phyloP scores from a whole-genome alignment of 257 asterid genomes.

The Scutellaria minor region DNA sequence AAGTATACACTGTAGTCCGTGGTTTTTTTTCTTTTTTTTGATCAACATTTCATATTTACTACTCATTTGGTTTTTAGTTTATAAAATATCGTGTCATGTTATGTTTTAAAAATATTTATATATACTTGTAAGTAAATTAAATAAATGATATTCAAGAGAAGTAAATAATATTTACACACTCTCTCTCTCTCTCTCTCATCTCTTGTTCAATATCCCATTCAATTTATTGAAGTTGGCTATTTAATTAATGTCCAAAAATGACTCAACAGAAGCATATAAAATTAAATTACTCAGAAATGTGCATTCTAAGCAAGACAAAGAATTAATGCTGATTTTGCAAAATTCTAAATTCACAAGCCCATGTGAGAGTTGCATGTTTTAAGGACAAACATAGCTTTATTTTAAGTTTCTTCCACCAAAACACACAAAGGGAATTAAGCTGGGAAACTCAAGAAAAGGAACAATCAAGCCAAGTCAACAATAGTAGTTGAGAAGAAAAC shows the following conservation, averaged over 20 bases:
- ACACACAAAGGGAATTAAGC: neutral
- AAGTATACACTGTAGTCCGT: no score
- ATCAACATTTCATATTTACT: no score
- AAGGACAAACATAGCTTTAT: slow-evolving; percentile 9
- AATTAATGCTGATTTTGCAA: slow-evolving; percentile 1
- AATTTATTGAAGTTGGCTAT: neutral
- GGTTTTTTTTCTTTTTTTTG: no score
- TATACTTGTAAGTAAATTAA: no score
- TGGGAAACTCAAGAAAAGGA: neutral
- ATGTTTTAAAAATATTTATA: no score
- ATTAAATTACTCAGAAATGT: slow-evolving; percentile 11
- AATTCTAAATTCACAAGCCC: slow-evolving; percentile 23
- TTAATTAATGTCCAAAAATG: neutral
- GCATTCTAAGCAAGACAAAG: slow-evolving; percentile 26
- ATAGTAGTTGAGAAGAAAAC: slow-evolving; percentile 35
- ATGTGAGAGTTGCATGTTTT: slow-evolving; percentile 25
- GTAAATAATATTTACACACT: no score
- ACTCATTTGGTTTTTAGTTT: no score
- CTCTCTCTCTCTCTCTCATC: no score
- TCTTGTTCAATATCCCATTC: neutral
- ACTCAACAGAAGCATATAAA: neutral
- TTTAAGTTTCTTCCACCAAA: no score
- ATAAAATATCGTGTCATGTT: no score
- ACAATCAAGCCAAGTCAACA: slow-evolving; percentile 30
- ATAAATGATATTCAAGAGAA: no score